Conservation (phyloP, 371 early-diverging fungal species). For the Funneliformis caledonium region DNA sequence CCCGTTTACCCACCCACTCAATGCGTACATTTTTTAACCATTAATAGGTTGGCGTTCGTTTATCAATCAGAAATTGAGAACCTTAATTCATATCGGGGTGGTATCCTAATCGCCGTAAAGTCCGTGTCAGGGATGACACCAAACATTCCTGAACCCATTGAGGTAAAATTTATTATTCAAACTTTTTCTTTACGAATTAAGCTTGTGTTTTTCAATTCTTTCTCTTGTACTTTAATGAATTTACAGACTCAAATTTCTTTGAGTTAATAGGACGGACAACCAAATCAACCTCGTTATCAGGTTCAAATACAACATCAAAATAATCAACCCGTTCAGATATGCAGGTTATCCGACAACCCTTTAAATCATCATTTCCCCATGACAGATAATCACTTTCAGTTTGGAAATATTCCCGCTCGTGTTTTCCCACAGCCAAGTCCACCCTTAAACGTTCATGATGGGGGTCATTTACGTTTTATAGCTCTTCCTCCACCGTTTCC, state of each 20-base stretch:
- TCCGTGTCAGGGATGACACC: neutral
- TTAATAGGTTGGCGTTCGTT: slow-evolving; percentile 20
- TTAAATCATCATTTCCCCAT: neutral
- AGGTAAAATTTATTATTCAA: slow-evolving; percentile 1
- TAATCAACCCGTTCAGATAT: slow-evolving; percentile 11
- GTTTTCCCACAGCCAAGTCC: slow-evolving; percentile 1
- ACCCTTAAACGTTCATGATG: slow-evolving; percentile 24
- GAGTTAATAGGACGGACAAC: slow-evolving; percentile 3
- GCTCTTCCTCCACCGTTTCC: slow-evolving; percentile 16
- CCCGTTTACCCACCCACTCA: neutral
- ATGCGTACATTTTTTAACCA: neutral
- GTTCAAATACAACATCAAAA: slow-evolving; percentile 12
- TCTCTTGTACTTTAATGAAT: neutral
- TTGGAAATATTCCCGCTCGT: neutral
- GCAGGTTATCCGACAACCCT: neutral
- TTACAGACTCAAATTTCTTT: neutral
- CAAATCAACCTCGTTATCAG: slow-evolving; percentile 20
- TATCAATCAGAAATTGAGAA: slow-evolving; percentile 35
- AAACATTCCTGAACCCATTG: slow-evolving; percentile 7
- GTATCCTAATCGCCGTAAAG: slow-evolving; percentile 24
- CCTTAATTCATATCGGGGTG: neutral
- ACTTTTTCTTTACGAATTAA: neutral
- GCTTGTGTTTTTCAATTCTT: neutral
- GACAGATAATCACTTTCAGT: neutral
- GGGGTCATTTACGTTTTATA: neutral